These are phyloP conservation scores for Russula virescens DNA, from an alignment of 768 basidiomycete genomes.

Conservation along the genomic window DNA sequence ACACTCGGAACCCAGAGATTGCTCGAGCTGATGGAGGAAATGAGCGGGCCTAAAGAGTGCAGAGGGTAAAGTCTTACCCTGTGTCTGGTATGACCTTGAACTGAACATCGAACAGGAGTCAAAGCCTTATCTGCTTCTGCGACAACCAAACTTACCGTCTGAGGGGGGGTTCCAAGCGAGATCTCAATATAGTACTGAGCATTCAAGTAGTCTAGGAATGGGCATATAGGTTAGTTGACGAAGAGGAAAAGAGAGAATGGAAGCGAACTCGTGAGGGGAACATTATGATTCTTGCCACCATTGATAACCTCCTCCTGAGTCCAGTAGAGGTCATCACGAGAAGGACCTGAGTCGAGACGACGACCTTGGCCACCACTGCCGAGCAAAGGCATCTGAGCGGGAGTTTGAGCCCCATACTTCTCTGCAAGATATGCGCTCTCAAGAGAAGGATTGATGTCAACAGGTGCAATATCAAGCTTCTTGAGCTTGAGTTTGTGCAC, in stretches of 20 bases:
- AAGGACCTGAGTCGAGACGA: slow-evolving; percentile 41
- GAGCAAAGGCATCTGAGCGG: slow-evolving; percentile 52
- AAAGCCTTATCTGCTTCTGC: not conserved
- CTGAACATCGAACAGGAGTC: slow-evolving; percentile 30
- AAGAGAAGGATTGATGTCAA: slow-evolving; percentile 49
- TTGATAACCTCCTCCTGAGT: slow-evolving; percentile 64
- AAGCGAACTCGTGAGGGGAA: slow-evolving; percentile 81
- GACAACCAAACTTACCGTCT: slow-evolving; percentile 46
- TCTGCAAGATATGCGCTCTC: slow-evolving; percentile 85
- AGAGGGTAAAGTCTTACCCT: slow-evolving; percentile 42
- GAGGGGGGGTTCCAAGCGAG: slow-evolving; percentile 74
- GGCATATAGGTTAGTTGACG: slow-evolving; percentile 15
- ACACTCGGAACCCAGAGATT: slow-evolving; percentile 92
- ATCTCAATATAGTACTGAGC: slow-evolving; percentile 96
- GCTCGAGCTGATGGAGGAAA: slow-evolving; percentile 52
- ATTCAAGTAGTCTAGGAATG: slow-evolving; percentile 85
- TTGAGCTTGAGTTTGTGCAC: slow-evolving; percentile 86
- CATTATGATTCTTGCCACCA: slow-evolving; percentile 76
- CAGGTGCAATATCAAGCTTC: slow-evolving; percentile 61
- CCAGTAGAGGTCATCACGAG: slow-evolving; percentile 61
- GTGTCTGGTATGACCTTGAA: slow-evolving; percentile 97
- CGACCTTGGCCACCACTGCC: slow-evolving; percentile 74
- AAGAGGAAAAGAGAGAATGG: not conserved
- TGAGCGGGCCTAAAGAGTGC: slow-evolving; percentile 5
- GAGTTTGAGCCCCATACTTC: slow-evolving; percentile 75